Evolutionary conservation across 306 rosid genomes (phyloP).

Genomic region (Urtica urens): DNA sequence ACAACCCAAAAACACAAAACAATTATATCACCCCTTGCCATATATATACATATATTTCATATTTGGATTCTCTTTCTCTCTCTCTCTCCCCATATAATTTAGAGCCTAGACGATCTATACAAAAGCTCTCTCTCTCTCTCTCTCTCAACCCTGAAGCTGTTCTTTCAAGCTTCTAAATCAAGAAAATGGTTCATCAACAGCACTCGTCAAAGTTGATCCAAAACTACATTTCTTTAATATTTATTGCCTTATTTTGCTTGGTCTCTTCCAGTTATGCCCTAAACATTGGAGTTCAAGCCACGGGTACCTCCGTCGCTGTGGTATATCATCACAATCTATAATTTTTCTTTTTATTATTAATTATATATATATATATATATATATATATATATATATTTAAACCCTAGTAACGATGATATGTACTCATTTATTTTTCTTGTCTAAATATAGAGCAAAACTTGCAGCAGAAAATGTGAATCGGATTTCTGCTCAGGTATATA

Average conservation of each 20-base stretch:
- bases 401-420: too few species aligned
- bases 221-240: neutral
- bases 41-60: neutral
- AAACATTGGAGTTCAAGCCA: slow-evolving; percentile 58
- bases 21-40: too few species aligned
- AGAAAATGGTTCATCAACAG: slow-evolving; percentile 25
- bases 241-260: slow-evolving; percentile 10
- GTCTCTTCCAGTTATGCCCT: slow-evolving; percentile 36
- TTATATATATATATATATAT: neutral
- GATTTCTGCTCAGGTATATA: slow-evolving; percentile 87
- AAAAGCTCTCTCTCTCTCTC: slow-evolving; percentile 8
- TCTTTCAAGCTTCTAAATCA: neutral
- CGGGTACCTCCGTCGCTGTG: slow-evolving; percentile 45
- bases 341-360: neutral
- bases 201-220: too few species aligned
- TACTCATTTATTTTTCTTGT: neutral
- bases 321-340: slow-evolving; percentile 17
- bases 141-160: neutral
- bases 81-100: slow-evolving; percentile 11
- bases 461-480: slow-evolving; percentile 83
- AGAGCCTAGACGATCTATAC: slow-evolving; percentile 19
- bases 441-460: slow-evolving; percentile 74
- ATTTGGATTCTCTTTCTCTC: slow-evolving; percentile 4
- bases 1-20: too few species aligned
- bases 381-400: neutral